Percentiles rank a stretch among this genome's conserved stretches.
Evolutionary conservation across 306 rosid genomes (phyloP).

Genomic region (Cucumis cinereus): DNA sequence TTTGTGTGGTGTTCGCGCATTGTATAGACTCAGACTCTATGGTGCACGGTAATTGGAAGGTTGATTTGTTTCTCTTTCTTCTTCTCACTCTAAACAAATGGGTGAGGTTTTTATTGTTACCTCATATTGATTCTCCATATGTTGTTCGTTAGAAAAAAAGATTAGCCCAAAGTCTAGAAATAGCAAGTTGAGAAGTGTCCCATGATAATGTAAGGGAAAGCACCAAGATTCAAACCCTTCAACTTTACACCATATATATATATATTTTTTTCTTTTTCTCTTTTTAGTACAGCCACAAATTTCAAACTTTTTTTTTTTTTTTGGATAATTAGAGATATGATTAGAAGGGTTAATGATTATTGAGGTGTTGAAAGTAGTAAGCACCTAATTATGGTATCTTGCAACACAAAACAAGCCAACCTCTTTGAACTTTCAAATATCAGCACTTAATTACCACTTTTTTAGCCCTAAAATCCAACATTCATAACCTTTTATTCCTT

Average conservation of each 20-base stretch:
- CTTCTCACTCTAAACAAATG: too few species aligned
- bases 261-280: background rate
- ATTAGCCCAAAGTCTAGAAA: background rate
- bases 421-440: background rate
- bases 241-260: background rate
- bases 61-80: too few species aligned
- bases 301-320: background rate
- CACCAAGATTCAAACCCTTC: background rate
- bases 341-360: background rate
- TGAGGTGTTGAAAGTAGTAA: background rate
- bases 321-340: background rate
- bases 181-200: background rate
- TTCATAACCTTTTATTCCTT: background rate
- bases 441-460: background rate
- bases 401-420: conserved; percentile 8
- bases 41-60: too few species aligned
- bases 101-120: too few species aligned
- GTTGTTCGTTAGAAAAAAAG: too few species aligned
- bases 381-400: conserved; percentile 8
- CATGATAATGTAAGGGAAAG: background rate
- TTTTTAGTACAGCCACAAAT: background rate
- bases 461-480: background rate
- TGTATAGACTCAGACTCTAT: too few species aligned
- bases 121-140: too few species aligned
- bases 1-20: too few species aligned